phyloP scores from a whole-genome alignment of 2,329 filamentous ascomycete genomes.

The Arthrinium phaeospermum region DNA sequence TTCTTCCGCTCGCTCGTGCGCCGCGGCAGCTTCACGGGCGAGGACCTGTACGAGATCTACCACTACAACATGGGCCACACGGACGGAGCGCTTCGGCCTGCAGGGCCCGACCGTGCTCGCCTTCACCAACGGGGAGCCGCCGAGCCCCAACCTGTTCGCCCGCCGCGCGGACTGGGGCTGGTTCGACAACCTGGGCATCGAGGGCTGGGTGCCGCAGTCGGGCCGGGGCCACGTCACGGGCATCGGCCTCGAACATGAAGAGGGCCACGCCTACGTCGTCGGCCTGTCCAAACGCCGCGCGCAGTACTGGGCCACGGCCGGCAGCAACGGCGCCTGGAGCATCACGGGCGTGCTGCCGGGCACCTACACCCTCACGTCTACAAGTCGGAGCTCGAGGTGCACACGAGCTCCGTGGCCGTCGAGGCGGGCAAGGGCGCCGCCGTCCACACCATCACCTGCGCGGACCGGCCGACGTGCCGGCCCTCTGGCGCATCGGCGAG shows the following conservation, averaged over 20 bases:
- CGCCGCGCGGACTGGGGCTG: conserved; percentile 43
- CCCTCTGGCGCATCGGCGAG: conserved; percentile 44
- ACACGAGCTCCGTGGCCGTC: conserved; percentile 34
- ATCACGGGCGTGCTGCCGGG: conserved; percentile 40
- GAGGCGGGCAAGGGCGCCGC: conserved; percentile 36
- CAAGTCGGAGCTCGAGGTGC: conserved; percentile 42
- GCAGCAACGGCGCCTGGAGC: conserved; percentile 35
- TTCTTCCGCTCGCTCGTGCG: conserved; percentile 48
- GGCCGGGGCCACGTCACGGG: conserved; percentile 38
- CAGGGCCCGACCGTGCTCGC: conserved; percentile 47
- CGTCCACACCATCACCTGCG: conserved; percentile 37
- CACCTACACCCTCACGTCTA: conserved; percentile 41
- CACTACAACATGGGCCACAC: conserved; percentile 50
- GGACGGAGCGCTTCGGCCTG: conserved; percentile 47
- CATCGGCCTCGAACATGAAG: conserved; percentile 45
- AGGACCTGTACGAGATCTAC: conserved; percentile 50
- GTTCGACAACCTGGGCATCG: conserved; percentile 39
- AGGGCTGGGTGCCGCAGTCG: conserved; percentile 39
- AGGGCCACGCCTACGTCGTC: conserved; percentile 44
- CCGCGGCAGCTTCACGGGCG: conserved; percentile 41
- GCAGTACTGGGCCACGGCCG: conserved; percentile 44
- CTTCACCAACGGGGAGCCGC: conserved; percentile 45
- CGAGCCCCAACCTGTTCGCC: conserved; percentile 43
- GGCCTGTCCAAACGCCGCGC: conserved; percentile 43
- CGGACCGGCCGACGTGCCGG: conserved; percentile 38